A percentile compares a stretch with the other conserved stretches of the same genome.
Conservation (phyloP, 768 basidiomycete genomes). For the Chalciporus piperatus region DNA sequence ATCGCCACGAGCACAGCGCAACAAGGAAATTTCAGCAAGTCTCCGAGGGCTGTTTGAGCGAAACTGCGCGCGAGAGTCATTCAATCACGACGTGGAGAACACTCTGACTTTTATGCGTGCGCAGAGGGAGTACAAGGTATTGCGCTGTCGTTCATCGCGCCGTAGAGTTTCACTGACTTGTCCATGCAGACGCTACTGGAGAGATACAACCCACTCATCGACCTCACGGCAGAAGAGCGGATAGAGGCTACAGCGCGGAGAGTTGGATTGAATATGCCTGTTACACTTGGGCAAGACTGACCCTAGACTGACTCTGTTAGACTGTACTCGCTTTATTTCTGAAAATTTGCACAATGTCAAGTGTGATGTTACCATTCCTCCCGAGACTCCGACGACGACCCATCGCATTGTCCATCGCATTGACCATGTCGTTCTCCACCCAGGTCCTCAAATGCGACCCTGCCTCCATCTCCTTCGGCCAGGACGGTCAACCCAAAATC, state of each 20-base stretch:
- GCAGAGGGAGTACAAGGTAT: conserved; percentile 74
- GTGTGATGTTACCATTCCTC: conserved; percentile 1
- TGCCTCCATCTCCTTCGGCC: conserved; percentile 53
- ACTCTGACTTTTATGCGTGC: conserved; percentile 66
- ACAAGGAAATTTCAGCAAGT: conserved; percentile 43
- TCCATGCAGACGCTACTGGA: conserved; percentile 64
- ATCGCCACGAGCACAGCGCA: conserved; percentile 34
- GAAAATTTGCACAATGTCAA: not conserved
- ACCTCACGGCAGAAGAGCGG: conserved; percentile 76
- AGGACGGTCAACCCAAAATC: conserved; percentile 46
- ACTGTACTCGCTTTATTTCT: not conserved
- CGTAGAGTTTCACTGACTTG: not conserved
- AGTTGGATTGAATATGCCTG: conserved; percentile 85
- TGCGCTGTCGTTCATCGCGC: conserved; percentile 13
- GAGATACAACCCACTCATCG: conserved; percentile 82
- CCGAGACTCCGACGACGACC: conserved; percentile 12
- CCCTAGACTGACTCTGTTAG: not conserved
- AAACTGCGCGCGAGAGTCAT: conserved; percentile 20
- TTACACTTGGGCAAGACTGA: conserved; percentile 28
- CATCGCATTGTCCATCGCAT: conserved; percentile 4
- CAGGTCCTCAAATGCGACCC: conserved; percentile 62
- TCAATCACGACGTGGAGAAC: conserved; percentile 54
- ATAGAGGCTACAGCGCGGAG: conserved; percentile 81
- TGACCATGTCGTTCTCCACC: conserved; percentile 25
- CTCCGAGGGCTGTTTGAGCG: conserved; percentile 56